Base-by-base conservation (phyloP, 2,329 filamentous ascomycete species). In the Exophiala viscosa region DNA sequence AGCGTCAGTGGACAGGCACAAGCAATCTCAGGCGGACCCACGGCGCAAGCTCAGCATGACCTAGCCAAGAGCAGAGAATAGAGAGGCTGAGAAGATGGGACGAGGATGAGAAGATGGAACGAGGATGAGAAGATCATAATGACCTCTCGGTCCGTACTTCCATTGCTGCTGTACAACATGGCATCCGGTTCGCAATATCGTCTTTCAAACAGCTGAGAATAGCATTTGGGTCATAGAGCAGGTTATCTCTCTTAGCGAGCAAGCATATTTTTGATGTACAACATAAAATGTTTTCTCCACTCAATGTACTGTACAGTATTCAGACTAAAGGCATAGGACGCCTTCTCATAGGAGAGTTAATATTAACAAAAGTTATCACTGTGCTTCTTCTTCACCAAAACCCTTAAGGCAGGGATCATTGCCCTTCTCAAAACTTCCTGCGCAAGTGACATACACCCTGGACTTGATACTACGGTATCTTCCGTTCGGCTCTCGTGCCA, bases 1-100 rank as follows among this genome's bases (percentile, higher is more conserved):
- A 61, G 50, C 9, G 62, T 73, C 23, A 72, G 70, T 0, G 67
- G 68, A 1, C 62, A 50, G 3, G 65, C 67, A 4, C 54, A 35
- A 5, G 55, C 62, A 0, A 62, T 71, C 18, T 65, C 69, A 45
- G 66, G 68, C 9, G 71, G 71, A 0, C 71, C 72, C 0, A 74
- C 72, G 1, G 56, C 69, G 0, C 62, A 68, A 5, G 69, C 70
- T 1, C 71, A 75, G 61, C 64, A 63, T 33, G 52, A 56, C 15
- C 43, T 60, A 23, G 32, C 39, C 43, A 54, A 54, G 28, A 41
- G 44, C 18, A 47, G 47, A 20, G 17, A 41, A 20, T 20, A 20
- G 23, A 28, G 17, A 23, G 13, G 14, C 15, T 20, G 13, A 15
- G 2, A 5, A 10, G 15, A 40, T 17, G n/a, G 18, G 36, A 17